Evolutionary conservation across 371 early-diverging fungal genomes (phyloP), one percentile per base, ranked within the genome.

Genomic region (Conidiobolus incongruus): DNA sequence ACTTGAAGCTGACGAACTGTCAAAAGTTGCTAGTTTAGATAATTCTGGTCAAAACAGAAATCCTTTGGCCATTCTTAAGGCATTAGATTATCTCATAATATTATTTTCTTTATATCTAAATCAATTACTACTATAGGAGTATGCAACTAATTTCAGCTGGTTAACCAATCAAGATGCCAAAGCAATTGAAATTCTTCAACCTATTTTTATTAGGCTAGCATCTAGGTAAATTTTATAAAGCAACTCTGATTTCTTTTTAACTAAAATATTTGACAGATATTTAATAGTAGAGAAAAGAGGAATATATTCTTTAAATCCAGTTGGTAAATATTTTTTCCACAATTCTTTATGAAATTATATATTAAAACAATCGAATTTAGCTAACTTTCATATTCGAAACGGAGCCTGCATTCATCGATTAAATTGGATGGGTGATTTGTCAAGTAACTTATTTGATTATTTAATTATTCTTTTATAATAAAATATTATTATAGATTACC

Each of bases 371-470:
- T 26, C 8, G 26, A 4, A 4, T 26, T 26, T 26, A 53, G 77
- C 81, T 19, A 83, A 86, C 54, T 89, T 89, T 48, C 90, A 89
- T 48, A 53, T 87, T 35, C 72, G 85, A 21, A 89, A 89, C 52
- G 90, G 90, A 6, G 87, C 88, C 0, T 74, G 76, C 44, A 68
- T 81, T 4, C 72, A 81, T 47, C 71, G 74, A 3, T 45, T 88
- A 40, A 81, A 86, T 53, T 88, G 85, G 83, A 60, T 72, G 38
- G 88, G 72, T 12, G 81, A 87, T 52, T 59, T 62, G 0, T 81
- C 77, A 34, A 54, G 61, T 50, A 51, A 40, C 22, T 32, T 2
- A 36, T 28, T 36, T 19, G 11, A 26, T 44, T 16, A 30, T 23
- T 31, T 4, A 30, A 17, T 17, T 29, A 1, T 38, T 34, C 44